These are phyloP conservation scores for Naganishia sp. DNA, from an alignment of 1,284 basidiomycete genomes.

Conservation along the genomic window DNA sequence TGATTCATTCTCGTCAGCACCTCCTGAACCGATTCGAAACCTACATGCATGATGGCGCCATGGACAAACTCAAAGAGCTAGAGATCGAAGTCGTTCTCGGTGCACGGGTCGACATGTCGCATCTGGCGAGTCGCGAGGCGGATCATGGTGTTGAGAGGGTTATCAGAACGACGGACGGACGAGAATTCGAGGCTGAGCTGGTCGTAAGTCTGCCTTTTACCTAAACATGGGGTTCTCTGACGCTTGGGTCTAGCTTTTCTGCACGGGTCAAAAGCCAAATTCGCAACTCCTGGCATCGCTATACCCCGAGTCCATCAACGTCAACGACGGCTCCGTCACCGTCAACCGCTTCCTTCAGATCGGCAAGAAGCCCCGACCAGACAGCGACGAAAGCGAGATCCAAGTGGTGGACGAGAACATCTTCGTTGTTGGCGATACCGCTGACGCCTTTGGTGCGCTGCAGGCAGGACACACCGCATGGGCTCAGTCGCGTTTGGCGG, in stretches of 20 bases:
- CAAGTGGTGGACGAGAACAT: conserved; percentile 41
- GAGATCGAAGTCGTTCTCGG: conserved; percentile 54
- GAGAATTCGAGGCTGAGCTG: conserved; percentile 64
- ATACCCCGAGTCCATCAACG: conserved; percentile 55
- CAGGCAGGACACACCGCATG: conserved; percentile 69
- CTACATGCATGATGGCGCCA: conserved; percentile 49
- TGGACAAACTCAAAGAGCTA: conserved; percentile 47
- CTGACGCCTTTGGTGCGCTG: conserved; percentile 54
- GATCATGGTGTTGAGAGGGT: conserved; percentile 44
- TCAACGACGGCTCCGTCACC: conserved; percentile 55
- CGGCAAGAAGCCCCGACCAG: conserved; percentile 34
- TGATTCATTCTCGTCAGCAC: conserved; percentile 54
- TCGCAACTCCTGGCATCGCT: conserved; percentile 60
- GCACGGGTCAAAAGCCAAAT: conserved; percentile 75
- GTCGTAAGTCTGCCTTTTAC: conserved; percentile 56
- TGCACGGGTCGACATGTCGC: conserved; percentile 47
- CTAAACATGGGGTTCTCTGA: not conserved
- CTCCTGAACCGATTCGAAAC: conserved; percentile 30
- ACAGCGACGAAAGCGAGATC: conserved; percentile 33
- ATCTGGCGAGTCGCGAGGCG: conserved; percentile 44
- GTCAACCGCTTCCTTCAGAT: conserved; percentile 66
- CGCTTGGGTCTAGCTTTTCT: conserved; percentile 61
- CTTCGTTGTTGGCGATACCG: conserved; percentile 56
- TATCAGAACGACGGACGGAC: conserved; percentile 62
- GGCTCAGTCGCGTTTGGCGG: conserved; percentile 58